Evolutionary conservation across 2,329 filamentous ascomycete species (phyloP).

Genomic region (Elsinoe ampelina): DNA sequence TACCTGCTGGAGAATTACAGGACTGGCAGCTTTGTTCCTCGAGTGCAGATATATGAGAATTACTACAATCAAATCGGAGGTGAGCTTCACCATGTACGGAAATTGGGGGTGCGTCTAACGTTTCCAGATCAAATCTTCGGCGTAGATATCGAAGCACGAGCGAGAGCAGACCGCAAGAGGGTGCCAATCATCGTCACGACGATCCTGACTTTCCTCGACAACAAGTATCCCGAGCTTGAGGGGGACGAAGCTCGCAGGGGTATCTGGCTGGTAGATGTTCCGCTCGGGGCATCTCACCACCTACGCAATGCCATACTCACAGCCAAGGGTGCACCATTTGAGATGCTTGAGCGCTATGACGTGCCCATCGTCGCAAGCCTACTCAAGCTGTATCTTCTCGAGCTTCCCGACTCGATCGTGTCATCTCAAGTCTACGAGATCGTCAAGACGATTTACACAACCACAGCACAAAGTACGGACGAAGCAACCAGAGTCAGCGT

Average conservation of each 20-base stretch:
- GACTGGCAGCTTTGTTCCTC: constrained; percentile 84
- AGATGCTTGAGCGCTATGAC: constrained; percentile 78
- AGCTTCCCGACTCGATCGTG: constrained; percentile 94
- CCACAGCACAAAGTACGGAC: constrained; percentile 63
- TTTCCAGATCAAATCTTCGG: constrained; percentile 80
- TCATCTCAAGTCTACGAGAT: constrained; percentile 99
- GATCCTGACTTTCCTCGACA: constrained; percentile 87
- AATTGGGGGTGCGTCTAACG: background rate
- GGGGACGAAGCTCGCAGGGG: constrained; percentile 85
- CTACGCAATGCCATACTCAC: constrained; percentile 77
- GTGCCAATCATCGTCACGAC: constrained; percentile 89
- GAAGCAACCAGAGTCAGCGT: constrained; percentile 78
- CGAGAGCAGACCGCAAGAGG: constrained; percentile 86
- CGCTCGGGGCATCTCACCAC: constrained; percentile 73
- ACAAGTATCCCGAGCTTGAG: constrained; percentile 92
- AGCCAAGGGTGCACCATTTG: constrained; percentile 66
- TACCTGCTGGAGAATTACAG: constrained; percentile 96
- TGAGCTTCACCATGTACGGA: constrained; percentile 23
- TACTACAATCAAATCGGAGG: constrained; percentile 95
- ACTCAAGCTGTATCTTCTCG: constrained; percentile 86
- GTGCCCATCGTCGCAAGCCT: constrained; percentile 88
- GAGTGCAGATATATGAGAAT: constrained; percentile 90
- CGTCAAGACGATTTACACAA: constrained; percentile 90
- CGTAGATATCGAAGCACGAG: constrained; percentile 91
- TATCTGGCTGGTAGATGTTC: constrained; percentile 92